phyloP scores from a whole-genome alignment of 768 basidiomycete species.

The Leccinum sublutescens region DNA sequence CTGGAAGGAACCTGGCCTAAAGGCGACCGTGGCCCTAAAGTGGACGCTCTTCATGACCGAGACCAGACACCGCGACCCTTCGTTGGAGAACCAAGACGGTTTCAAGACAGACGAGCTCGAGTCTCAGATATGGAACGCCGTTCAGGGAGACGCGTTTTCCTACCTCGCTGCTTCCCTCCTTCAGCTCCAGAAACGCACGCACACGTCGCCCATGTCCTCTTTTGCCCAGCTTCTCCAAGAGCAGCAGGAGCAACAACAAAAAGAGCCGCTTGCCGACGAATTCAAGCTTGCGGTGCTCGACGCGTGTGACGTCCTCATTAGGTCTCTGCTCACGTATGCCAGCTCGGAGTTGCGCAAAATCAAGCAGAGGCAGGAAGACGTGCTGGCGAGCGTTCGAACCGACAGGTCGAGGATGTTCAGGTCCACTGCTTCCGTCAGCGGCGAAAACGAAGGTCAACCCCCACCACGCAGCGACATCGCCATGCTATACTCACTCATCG shows the following conservation, averaged over 20 bases:
- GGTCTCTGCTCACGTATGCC: no score
- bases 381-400: no score
- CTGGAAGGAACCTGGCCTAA: no score
- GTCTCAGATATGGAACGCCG: constrained; percentile 75
- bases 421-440: no score
- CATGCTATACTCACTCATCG: constrained; percentile 79
- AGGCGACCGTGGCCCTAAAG: no score
- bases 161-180: constrained; percentile 27
- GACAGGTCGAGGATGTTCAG: no score
- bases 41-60: no score
- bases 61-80: constrained; percentile 38
- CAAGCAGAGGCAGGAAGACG: no score
- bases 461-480: constrained; percentile 22
- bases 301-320: constrained; percentile 59
- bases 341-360: no score
- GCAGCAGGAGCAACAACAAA: no score
- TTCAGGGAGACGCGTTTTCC: constrained; percentile 77
- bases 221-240: constrained; percentile 13
- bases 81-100: constrained; percentile 60
- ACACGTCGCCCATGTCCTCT: constrained; percentile 35
- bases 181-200: constrained; percentile 45
- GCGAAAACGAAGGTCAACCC: no score
- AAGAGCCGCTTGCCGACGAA: constrained; percentile 31
- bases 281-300: constrained; percentile 55
- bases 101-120: constrained; percentile 80